A percentile compares a stretch with the other conserved stretches of the same genome.
These are phyloP conservation scores for Coniosporium tulheliwenetii DNA, from an alignment of 2,329 filamentous ascomycete genomes.

Conservation along the genomic window DNA sequence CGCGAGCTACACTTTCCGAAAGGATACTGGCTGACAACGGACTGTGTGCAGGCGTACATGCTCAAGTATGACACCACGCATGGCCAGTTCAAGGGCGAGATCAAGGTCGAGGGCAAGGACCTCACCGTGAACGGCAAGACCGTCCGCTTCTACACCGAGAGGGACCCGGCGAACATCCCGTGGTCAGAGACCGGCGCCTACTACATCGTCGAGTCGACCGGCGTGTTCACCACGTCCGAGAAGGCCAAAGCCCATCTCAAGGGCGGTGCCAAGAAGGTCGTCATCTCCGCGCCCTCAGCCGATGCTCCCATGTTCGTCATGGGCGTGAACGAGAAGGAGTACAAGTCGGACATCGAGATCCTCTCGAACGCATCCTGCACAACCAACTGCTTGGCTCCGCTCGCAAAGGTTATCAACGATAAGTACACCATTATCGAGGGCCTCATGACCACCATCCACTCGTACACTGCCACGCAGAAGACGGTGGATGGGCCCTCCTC, in stretches of 20 bases:
- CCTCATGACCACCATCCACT: conserved; percentile 99
- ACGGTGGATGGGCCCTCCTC: conserved; percentile 92
- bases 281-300: conserved; percentile 73
- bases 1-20: too few relatives aligned
- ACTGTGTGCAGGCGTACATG: conserved; percentile 72
- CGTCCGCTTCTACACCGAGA: conserved; percentile 88
- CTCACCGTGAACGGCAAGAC: conserved; percentile 88
- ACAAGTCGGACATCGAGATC: conserved; percentile 80
- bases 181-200: conserved; percentile 77
- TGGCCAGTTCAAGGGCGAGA: conserved; percentile 87
- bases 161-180: conserved; percentile 77
- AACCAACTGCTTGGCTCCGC: conserved; percentile 98
- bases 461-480: conserved; percentile 99
- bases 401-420: conserved; percentile 98
- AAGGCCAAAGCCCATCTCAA: conserved; percentile 90
- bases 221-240: conserved; percentile 97
- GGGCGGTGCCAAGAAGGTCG: conserved; percentile 92
- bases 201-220: conserved; percentile 95
- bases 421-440: conserved; percentile 96
- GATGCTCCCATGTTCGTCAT: conserved; percentile 99
- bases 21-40: too few relatives aligned
- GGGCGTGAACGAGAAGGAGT: conserved; percentile 92
- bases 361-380: conserved; percentile 99
- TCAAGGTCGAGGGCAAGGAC: conserved; percentile 56
- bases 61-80: conserved; percentile 98